Evolutionary conservation across 352 stramenopile genomes (phyloP).

Genomic region (Blastocystis sp.): DNA sequence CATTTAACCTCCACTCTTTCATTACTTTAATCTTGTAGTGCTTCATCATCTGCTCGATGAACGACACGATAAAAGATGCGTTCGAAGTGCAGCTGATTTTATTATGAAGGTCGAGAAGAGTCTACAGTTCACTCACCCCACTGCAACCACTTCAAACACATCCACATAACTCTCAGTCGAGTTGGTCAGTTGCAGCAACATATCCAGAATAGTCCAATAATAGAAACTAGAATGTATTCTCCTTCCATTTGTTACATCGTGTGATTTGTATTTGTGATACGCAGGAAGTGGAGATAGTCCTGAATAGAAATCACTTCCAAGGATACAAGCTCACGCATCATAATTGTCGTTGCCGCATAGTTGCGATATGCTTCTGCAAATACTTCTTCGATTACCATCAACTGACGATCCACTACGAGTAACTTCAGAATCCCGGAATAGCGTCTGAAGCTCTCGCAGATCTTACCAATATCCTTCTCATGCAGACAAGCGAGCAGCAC

Average conservation of each 20-base stretch:
- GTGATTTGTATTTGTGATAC: not conserved
- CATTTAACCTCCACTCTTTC: not conserved
- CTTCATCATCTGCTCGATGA: slow-evolving; percentile 25
- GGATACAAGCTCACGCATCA: not conserved
- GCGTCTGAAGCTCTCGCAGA: not conserved
- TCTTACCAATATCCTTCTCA: not conserved
- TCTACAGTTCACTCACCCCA: not conserved
- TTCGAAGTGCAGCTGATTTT: not conserved
- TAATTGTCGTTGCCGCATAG: not conserved
- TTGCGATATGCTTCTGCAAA: not conserved
- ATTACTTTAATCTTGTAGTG: slow-evolving; percentile 19
- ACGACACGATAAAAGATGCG: not conserved
- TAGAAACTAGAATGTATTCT: not conserved
- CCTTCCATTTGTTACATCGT: not conserved
- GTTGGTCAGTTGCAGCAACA: not conserved
- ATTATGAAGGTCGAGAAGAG: not conserved
- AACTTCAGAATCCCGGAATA: not conserved
- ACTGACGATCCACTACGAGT: not conserved
- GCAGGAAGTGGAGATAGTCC: slow-evolving; percentile 10
- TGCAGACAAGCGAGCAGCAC: not conserved
- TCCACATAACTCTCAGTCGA: not conserved
- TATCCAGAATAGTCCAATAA: slow-evolving; percentile 53
- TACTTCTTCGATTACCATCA: slow-evolving; percentile 41
- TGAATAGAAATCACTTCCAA: not conserved
- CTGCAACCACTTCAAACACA: not conserved